phyloP scores from a whole-genome alignment of 768 basidiomycete species.

The Rhodotorula graminis region DNA sequence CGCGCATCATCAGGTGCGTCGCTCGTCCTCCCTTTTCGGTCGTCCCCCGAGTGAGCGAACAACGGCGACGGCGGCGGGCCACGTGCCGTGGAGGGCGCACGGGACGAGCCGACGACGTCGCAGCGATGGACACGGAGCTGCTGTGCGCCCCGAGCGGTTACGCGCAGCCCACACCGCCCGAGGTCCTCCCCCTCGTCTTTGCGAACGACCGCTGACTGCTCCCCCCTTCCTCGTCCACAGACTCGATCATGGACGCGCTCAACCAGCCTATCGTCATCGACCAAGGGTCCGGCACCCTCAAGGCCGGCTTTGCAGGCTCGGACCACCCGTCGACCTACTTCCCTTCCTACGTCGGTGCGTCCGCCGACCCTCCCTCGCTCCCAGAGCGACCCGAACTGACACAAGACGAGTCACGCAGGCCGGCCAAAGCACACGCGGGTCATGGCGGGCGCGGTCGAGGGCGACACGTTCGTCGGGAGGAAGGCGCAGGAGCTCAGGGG shows the following conservation, averaged over 20 bases:
- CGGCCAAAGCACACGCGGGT: slow-evolving; percentile 95
- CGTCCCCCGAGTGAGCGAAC: too few species aligned
- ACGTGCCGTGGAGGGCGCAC: too few species aligned
- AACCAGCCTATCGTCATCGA: slow-evolving; percentile 66
- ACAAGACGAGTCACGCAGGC: slow-evolving; percentile 62
- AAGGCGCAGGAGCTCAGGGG: slow-evolving; percentile 94
- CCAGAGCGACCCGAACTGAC: slow-evolving; percentile 20
- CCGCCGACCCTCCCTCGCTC: slow-evolving; percentile 34
- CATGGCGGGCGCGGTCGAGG: slow-evolving; percentile 95
- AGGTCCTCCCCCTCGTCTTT: neutral
- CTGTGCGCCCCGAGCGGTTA: too few species aligned
- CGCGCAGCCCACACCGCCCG: too few species aligned
- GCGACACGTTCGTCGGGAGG: slow-evolving; percentile 91
- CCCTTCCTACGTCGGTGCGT: slow-evolving; percentile 61
- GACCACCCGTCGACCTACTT: slow-evolving; percentile 99
- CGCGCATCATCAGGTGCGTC: too few species aligned
- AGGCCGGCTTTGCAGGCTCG: slow-evolving; percentile 97
- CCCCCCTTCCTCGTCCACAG: neutral
- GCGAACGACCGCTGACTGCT: neutral
- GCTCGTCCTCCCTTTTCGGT: too few species aligned
- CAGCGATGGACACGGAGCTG: too few species aligned
- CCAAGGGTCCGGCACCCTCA: slow-evolving; percentile 96
- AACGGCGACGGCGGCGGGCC: too few species aligned
- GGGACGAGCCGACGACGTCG: too few species aligned
- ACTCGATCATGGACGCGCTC: slow-evolving; percentile 45